A percentile compares a stretch with the other conserved stretches of the same genome.
phyloP scores from a whole-genome alignment of 2,329 filamentous ascomycete species.

The Colletotrichum aenigma region DNA sequence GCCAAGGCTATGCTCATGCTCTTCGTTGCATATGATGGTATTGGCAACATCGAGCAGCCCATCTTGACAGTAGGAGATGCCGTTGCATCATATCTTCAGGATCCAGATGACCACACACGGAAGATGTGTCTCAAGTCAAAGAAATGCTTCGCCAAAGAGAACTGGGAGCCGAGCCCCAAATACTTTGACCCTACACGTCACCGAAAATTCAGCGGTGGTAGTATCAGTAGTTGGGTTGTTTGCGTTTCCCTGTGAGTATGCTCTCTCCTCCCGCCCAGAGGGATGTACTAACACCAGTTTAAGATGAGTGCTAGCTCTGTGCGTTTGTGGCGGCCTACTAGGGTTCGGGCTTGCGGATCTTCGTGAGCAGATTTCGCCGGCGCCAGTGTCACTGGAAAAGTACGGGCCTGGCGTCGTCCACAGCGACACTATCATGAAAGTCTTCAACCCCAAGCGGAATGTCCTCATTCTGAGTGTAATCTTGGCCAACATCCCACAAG shows the following conservation, averaged over 20 bases:
- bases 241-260: background rate
- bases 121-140: background rate
- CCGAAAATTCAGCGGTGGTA: fast-evolving
- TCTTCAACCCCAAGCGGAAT: fast-evolving
- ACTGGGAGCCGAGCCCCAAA: fast-evolving
- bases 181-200: fast-evolving
- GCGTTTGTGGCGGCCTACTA: background rate
- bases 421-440: fast-evolving
- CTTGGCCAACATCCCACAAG: background rate
- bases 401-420: background rate
- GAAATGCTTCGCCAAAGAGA: background rate
- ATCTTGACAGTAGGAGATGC: background rate
- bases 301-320: background rate
- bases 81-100: background rate
- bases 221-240: background rate
- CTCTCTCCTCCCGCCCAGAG: background rate
- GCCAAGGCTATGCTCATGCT: background rate
- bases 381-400: background rate
- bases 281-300: background rate
- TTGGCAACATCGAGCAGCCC: background rate
- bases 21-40: background rate
- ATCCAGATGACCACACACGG: fast-evolving
- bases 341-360: background rate
- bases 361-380: background rate
- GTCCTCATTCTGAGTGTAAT: background rate